A percentile compares a stretch with the other conserved stretches of the same genome.
Conservation (phyloP, 2,329 filamentous ascomycete genomes). For the Lecanoromycetidae sp. region DNA sequence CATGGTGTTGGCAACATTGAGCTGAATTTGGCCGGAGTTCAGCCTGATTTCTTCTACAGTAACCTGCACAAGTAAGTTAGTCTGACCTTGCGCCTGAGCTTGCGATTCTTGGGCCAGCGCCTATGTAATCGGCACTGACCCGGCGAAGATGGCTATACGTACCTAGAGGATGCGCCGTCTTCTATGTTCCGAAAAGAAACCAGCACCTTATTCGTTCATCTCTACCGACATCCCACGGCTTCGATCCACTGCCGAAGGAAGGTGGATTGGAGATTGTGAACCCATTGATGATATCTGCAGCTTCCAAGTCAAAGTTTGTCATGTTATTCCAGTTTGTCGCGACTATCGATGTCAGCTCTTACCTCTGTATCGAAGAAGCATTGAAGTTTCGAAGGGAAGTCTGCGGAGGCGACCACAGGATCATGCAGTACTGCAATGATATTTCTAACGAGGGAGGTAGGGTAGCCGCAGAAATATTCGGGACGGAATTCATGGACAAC, state of each 20-base stretch:
- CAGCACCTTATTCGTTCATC: slow-evolving; percentile 63
- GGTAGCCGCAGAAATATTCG: slow-evolving; percentile 48
- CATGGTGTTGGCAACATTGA: slow-evolving; percentile 72
- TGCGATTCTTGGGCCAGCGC: background rate
- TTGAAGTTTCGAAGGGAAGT: slow-evolving; percentile 57
- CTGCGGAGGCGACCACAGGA: slow-evolving; percentile 61
- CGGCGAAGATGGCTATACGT: slow-evolving; percentile 59
- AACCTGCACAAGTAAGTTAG: slow-evolving; percentile 62
- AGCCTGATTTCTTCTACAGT: slow-evolving; percentile 75
- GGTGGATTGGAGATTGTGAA: slow-evolving; percentile 1
- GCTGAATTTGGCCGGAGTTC: slow-evolving; percentile 52
- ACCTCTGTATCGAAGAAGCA: slow-evolving; percentile 58
- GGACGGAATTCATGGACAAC: slow-evolving; percentile 63
- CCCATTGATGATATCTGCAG: slow-evolving; percentile 3
- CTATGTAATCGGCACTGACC: background rate
- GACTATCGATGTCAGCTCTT: slow-evolving; percentile 61
- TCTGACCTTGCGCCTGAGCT: no score
- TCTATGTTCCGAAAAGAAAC: slow-evolving; percentile 67
- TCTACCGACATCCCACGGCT: slow-evolving; percentile 62
- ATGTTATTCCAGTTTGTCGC: slow-evolving; percentile 64
- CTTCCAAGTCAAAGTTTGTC: slow-evolving; percentile 43
- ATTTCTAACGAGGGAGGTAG: slow-evolving; percentile 54
- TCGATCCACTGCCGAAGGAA: slow-evolving; percentile 25
- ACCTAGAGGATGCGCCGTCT: slow-evolving; percentile 66
- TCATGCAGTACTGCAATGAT: slow-evolving; percentile 50